Base-by-base conservation (phyloP, 495 filamentous ascomycete genomes). In the Hypoxylon lenormandii region DNA sequence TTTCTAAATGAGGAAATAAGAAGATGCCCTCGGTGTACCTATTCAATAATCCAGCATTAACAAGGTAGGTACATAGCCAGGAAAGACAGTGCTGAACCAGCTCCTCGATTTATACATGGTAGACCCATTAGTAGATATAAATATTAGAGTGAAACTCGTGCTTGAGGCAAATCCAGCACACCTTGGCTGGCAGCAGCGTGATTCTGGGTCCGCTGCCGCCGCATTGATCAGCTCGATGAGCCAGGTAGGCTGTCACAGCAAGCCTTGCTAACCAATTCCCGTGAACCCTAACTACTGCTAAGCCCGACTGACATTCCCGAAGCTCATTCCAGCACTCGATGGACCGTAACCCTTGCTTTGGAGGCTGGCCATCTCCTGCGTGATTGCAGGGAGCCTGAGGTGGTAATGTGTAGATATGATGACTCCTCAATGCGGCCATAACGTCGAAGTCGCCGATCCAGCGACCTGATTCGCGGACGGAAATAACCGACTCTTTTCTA, bases 231-330 rank as follows among this genome's bases (percentile, higher is more conserved):
- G 36, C 36, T 38, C 36, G 36, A 4, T 38, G 36, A 12, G 36
- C 36, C 11, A 38, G 36, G 36, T 38, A 38, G 4, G 36, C 36
- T 38, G 36, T 38, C 36, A 38, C 36, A 5, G 36, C 36, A 38
- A 38, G 36, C 46, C 51, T 54, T 15, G 51, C 51, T 8, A 54
- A 23, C 51, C 51, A 54, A 30, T 54, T 54, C 4, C 51, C 51
- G 23, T 54, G 51, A 22, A 12, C 19, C 30, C 51, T 36, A 7
- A 54, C 51, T 19, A 54, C 51, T n/a, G 23, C 23, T 8, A 54
- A 6, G 4, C 51, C 51, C 23, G 51, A 23, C 19, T 23, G 51
- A 3, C 19, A 30, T 8, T 54, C 51, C 13, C 51, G 51, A 19
- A 54, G 51, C 15, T 54, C 26, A 38, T 54, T 26, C 51, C 51